Evolutionary conservation across 1,284 basidiomycete species (phyloP).

Genomic region (Coniophora puteana): DNA sequence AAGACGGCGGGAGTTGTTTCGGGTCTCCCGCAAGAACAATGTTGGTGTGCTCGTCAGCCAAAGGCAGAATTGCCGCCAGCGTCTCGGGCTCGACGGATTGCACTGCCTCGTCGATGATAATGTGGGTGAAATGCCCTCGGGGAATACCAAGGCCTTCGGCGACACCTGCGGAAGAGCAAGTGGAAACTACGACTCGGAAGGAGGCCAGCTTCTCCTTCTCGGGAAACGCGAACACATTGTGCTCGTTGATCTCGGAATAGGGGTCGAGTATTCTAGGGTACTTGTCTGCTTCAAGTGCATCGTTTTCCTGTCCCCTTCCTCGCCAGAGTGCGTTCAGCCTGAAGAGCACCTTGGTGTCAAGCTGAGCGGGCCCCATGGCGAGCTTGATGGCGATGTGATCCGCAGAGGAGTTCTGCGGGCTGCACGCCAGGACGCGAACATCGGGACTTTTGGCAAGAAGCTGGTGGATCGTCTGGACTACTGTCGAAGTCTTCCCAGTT

Average conservation of each 20-base stretch:
- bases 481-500: slow-evolving; percentile 50
- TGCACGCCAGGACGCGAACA: slow-evolving; percentile 38
- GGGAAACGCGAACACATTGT: slow-evolving; percentile 40
- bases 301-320: too few species aligned
- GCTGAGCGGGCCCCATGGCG: too few species aligned
- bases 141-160: slow-evolving; percentile 45
- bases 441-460: slow-evolving; percentile 30
- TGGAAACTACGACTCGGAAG: slow-evolving; percentile 48
- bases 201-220: slow-evolving; percentile 29
- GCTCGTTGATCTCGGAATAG: slow-evolving; percentile 37
- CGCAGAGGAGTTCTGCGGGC: slow-evolving; percentile 58
- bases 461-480: slow-evolving; percentile 48
- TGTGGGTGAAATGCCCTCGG: slow-evolving; percentile 55
- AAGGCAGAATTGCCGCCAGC: slow-evolving; percentile 49
- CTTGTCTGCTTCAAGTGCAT: slow-evolving; percentile 21
- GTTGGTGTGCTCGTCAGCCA: slow-evolving; percentile 39
- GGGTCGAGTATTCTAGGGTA: slow-evolving; percentile 27
- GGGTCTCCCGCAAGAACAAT: slow-evolving; percentile 56
- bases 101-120: slow-evolving; percentile 67
- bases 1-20: slow-evolving; percentile 55
- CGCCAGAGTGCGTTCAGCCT: slow-evolving; percentile 46
- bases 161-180: slow-evolving; percentile 48
- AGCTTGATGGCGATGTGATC: slow-evolving; percentile 46
- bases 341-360: slow-evolving; percentile 35
- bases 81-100: slow-evolving; percentile 59